Evolutionary conservation across 495 filamentous ascomycete species (phyloP), one percentile per base, ranked within the genome.

Genomic region (Acidomyces sp.): DNA sequence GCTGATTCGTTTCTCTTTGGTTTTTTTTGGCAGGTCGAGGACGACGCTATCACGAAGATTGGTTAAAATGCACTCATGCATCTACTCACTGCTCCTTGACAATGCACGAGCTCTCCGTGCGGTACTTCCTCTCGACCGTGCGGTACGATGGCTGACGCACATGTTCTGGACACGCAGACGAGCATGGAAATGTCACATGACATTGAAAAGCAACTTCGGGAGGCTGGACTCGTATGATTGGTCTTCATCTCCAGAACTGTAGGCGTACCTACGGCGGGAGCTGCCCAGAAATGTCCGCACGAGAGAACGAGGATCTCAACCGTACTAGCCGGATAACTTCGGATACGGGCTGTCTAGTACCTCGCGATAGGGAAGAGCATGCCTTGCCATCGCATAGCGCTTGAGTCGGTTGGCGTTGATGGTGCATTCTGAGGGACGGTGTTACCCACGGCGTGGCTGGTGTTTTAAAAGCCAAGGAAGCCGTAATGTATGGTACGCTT

Each of bases 11-110:
- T 55, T 62, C n/a, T n/a, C n/a, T n/a, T n/a, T n/a, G n/a, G n/a
- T 58, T 41, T 55, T 43, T 57, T 52, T 51, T 42, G 49, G 66
- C 77, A 93, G 86, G 83, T 90, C 66, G 85, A 92, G 68, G 86
- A 92, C 67, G 86, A 93, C 60, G 68, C 69, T 58, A 76, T 95
- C 61, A 90, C 85, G 49, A 93, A 86, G 70, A 83, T 95, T 64
- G 85, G 49, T 40, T 52, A 41, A 52, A 43, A 6, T 18, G 6
- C 31, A 7, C 20, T 18, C 26, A 28, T 28, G 7, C 26, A 13
- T 13, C 31, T 34, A 18, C 16, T 18, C 20, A 6, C 31, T 16
- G 31, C 16, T 18, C 13, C 7, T 18, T 34, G 6, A 6, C n/a
- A 6, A 12, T 18, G 16, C 31, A 16, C 16, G 13, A 9, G 12